Conservation (phyloP, 768 basidiomycete genomes). For the Tylopilus balloui region DNA sequence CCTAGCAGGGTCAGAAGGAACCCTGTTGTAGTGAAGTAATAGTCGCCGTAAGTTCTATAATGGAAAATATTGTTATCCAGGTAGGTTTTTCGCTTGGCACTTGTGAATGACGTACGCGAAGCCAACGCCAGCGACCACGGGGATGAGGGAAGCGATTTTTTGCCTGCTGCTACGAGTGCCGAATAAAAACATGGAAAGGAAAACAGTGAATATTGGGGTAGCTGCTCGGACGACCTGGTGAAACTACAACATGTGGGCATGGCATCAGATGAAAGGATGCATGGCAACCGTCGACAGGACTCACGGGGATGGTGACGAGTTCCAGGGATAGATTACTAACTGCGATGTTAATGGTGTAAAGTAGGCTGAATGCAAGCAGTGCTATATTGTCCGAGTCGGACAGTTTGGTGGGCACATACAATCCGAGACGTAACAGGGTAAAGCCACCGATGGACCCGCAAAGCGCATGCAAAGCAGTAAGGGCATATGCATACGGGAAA, state of each 20-base stretch:
- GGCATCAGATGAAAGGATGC: background rate
- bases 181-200: conserved; percentile 68
- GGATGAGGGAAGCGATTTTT: conserved; percentile 71
- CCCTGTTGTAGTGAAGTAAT: conserved; percentile 83
- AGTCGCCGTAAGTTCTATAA: conserved; percentile 87
- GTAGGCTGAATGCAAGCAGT: conserved; percentile 75
- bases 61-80: background rate
- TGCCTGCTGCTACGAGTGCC: conserved; percentile 51
- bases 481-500: conserved; percentile 94
- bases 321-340: conserved; percentile 89
- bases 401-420: conserved; percentile 56
- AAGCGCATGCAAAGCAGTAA: conserved; percentile 89
- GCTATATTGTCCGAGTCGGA: conserved; percentile 50
- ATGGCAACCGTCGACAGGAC: conserved; percentile 27
- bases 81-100: background rate
- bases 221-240: conserved; percentile 95
- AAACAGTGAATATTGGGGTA: conserved; percentile 88
- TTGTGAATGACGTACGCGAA: conserved; percentile 56
- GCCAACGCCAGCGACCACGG: conserved; percentile 86
- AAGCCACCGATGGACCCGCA: conserved; percentile 82
- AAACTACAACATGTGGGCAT: conserved; percentile 51
- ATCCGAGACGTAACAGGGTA: conserved; percentile 51
- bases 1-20: conserved; percentile 86
- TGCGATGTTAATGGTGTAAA: conserved; percentile 93
- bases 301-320: conserved; percentile 84